A percentile compares a stretch with the other conserved stretches of the same genome.
These are phyloP conservation scores for Marasmius sp. DNA, from an alignment of 1,284 basidiomycete genomes.

Conservation along the genomic window DNA sequence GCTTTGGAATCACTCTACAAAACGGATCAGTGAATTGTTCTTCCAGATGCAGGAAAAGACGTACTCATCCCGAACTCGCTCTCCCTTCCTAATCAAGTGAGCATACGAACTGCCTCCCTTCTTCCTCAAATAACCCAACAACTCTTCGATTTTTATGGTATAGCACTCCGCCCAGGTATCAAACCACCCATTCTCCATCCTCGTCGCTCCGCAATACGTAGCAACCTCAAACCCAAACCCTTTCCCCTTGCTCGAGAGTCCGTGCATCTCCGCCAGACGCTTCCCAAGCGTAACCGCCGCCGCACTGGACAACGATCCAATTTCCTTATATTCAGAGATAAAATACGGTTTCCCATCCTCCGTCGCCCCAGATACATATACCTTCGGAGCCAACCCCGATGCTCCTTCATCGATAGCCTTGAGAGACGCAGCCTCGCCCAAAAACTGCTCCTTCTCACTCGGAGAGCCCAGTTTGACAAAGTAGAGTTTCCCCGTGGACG, in stretches of 20 bases:
- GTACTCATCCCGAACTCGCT: slow-evolving; percentile 57
- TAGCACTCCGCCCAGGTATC: slow-evolving; percentile 74
- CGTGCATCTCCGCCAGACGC: slow-evolving; percentile 66
- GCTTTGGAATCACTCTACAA: slow-evolving; percentile 71
- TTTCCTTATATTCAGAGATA: slow-evolving; percentile 73
- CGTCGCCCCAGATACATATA: slow-evolving; percentile 52
- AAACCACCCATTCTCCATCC: slow-evolving; percentile 76
- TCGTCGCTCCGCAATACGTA: slow-evolving; percentile 81
- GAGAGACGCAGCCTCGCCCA: slow-evolving; percentile 74
- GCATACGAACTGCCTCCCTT: slow-evolving; percentile 37
- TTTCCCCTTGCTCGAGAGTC: slow-evolving; percentile 41
- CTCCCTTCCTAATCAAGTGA: slow-evolving; percentile 54
- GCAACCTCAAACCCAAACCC: slow-evolving; percentile 75
- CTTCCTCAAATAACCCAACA: slow-evolving; percentile 55
- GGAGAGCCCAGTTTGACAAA: slow-evolving; percentile 59
- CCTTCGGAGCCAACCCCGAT: slow-evolving; percentile 64
- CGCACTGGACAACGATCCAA: slow-evolving; percentile 44
- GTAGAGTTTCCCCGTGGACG: slow-evolving; percentile 58
- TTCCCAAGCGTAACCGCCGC: slow-evolving; percentile 57
- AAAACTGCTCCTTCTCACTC: slow-evolving; percentile 61
- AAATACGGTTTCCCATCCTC: slow-evolving; percentile 59
- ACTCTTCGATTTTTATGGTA: slow-evolving; percentile 64
- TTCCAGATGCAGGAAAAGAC: slow-evolving; percentile 21
- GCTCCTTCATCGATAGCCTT: slow-evolving; percentile 62
- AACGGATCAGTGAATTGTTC: background rate